These are phyloP conservation scores for Neonectria ditissima DNA, from an alignment of 2,329 filamentous ascomycete species.

Conservation along the genomic window DNA sequence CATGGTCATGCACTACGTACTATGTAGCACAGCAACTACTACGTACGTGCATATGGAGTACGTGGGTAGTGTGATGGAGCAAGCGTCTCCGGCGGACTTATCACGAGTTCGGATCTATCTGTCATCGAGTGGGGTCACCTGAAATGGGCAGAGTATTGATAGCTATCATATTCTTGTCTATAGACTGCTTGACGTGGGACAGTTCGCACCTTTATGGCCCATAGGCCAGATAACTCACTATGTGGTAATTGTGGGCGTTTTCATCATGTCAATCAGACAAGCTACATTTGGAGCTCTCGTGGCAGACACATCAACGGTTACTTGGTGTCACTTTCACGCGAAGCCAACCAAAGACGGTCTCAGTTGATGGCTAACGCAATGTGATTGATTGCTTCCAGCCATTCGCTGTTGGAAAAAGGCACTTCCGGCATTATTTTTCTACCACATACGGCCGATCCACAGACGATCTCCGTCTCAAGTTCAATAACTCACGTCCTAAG, in stretches of 20 bases:
- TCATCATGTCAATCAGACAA: constrained; percentile 3
- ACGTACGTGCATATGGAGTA: no score
- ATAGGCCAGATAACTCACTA: constrained; percentile 8
- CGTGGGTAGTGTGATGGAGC: no score
- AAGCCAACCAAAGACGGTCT: constrained; percentile 9
- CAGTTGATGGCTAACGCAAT: not conserved
- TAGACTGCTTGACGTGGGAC: constrained; percentile 9
- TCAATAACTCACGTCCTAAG: constrained; percentile 1
- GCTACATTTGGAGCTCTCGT: constrained; percentile 3
- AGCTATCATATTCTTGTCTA: constrained; percentile 9
- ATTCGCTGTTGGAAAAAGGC: not conserved
- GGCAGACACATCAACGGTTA: constrained; percentile 5
- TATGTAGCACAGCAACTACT: no score
- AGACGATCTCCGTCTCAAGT: not conserved
- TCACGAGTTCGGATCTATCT: constrained; percentile 21
- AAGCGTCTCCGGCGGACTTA: constrained; percentile 26
- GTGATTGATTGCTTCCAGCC: not conserved
- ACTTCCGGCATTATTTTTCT: not conserved
- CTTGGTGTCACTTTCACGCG: constrained; percentile 6
- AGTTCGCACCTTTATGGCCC: constrained; percentile 2
- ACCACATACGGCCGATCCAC: constrained; percentile 7
- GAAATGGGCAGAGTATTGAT: constrained; percentile 16
- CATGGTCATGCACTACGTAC: no score
- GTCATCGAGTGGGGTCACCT: constrained; percentile 28
- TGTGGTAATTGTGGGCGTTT: constrained; percentile 11